Evolutionary conservation across 2,329 filamentous ascomycete species (phyloP).

Genomic region (Lachnellula cervina): DNA sequence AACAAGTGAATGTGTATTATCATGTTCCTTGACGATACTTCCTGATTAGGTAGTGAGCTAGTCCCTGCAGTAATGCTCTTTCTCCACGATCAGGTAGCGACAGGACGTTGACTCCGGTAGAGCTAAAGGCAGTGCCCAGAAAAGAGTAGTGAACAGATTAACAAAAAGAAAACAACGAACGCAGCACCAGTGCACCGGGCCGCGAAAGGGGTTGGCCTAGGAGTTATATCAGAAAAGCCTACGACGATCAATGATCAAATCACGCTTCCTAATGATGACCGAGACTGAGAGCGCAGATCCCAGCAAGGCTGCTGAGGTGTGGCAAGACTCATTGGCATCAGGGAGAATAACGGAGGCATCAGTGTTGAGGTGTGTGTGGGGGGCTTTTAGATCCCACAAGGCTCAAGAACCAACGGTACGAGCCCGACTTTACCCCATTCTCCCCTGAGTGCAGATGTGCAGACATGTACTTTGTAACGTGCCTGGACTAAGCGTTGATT

Average conservation of each 20-base stretch:
- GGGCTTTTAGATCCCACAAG: conserved; percentile 6
- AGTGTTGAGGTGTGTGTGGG: conserved; percentile 11
- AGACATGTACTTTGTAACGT: conserved; percentile 16
- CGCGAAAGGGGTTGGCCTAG: background rate
- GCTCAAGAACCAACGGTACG: conserved; percentile 1
- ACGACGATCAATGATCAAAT: conserved; percentile 9
- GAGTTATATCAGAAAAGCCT: background rate
- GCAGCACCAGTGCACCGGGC: background rate
- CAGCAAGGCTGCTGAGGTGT: conserved; percentile 10
- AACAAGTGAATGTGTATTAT: conserved; percentile 3
- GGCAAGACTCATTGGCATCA: conserved; percentile 14
- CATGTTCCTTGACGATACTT: conserved; percentile 8
- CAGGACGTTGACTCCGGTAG: conserved; percentile 5
- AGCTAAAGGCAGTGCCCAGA: conserved; percentile 12
- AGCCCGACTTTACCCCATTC: conserved; percentile 2
- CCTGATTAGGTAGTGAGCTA: conserved; percentile 1
- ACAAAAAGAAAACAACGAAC: background rate
- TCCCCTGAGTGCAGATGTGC: background rate
- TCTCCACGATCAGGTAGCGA: conserved; percentile 3
- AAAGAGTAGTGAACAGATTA: conserved; percentile 1
- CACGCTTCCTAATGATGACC: conserved; percentile 10
- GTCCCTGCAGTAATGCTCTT: conserved; percentile 1
- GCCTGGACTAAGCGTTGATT: conserved; percentile 8
- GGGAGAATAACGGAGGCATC: background rate
- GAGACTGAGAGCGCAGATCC: conserved; percentile 14